A percentile compares a stretch with the other conserved stretches of the same genome.
phyloP scores from a whole-genome alignment of 2,329 filamentous ascomycete species.

The Colletotrichum lentis region DNA sequence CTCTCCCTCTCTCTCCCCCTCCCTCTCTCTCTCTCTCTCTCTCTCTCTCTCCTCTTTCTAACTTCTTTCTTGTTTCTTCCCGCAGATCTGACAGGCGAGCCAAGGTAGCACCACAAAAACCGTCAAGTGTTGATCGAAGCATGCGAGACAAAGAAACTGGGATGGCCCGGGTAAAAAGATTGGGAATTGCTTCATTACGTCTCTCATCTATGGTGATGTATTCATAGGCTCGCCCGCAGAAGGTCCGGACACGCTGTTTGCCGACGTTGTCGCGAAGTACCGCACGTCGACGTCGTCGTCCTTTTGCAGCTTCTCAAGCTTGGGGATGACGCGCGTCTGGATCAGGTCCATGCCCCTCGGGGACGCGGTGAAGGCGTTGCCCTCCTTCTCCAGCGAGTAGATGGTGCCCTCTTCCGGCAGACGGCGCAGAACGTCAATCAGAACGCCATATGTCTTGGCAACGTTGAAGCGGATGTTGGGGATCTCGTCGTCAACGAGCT shows the following conservation, averaged over 20 bases:
- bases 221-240: conserved; percentile 68
- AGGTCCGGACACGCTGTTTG: conserved; percentile 63
- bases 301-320: conserved; percentile 92
- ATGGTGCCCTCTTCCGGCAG: conserved; percentile 89
- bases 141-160: conserved; percentile 27
- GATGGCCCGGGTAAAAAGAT: conserved; percentile 44
- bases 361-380: conserved; percentile 68
- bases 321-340: conserved; percentile 84
- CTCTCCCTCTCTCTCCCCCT: conserved; percentile 27
- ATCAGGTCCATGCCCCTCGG: conserved; percentile 81
- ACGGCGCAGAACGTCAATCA: conserved; percentile 91
- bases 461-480: conserved; percentile 99
- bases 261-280: conserved; percentile 94
- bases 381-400: conserved; percentile 83
- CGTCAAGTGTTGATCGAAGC: conserved; percentile 24
- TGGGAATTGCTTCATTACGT: conserved; percentile 63
- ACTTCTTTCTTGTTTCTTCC: conserved; percentile 1
- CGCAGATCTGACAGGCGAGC: conserved; percentile 19
- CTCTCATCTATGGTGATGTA: conserved; percentile 68
- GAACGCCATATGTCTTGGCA: conserved; percentile 91
- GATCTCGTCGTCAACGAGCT: conserved; percentile 92
- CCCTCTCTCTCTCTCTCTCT: background rate
- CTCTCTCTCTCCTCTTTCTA: conserved; percentile 24
- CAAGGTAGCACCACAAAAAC: conserved; percentile 21
- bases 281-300: conserved; percentile 98